These are phyloP conservation scores for Dactylellina drechsleri DNA, from an alignment of 2,329 filamentous ascomycete species.

Conservation along the genomic window DNA sequence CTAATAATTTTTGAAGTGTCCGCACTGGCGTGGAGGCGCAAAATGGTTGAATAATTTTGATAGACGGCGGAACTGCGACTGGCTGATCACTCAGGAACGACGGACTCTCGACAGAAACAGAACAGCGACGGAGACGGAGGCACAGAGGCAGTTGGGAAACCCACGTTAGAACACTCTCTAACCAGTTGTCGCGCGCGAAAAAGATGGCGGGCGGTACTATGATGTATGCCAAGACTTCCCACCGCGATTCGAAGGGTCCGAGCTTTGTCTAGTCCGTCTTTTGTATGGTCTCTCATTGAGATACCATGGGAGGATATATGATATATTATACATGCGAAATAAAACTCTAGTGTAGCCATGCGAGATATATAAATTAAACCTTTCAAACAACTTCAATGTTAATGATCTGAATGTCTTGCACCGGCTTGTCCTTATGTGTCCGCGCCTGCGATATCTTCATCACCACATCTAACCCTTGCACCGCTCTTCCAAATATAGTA, in stretches of 20 bases:
- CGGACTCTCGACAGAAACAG: too few species aligned
- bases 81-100: constrained; percentile 47
- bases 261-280: constrained; percentile 16
- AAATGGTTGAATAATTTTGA: constrained; percentile 13
- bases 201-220: constrained; percentile 29
- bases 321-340: too few species aligned
- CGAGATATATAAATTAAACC: not conserved
- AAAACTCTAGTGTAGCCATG: too few species aligned
- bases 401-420: constrained; percentile 96
- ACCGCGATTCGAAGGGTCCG: constrained; percentile 14
- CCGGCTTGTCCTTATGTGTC: constrained; percentile 89
- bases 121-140: too few species aligned
- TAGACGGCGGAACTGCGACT: constrained; percentile 22
- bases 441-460: constrained; percentile 93
- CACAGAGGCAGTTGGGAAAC: not conserved
- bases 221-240: constrained; percentile 48
- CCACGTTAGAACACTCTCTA: constrained; percentile 15
- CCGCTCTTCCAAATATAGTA: constrained; percentile 91
- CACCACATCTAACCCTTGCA: constrained; percentile 90
- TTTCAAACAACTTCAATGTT: constrained; percentile 73
- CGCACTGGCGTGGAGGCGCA: constrained; percentile 20
- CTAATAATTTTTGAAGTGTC: constrained; percentile 14
- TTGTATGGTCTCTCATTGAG: not conserved
- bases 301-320: too few species aligned
- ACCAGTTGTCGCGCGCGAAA: constrained; percentile 17